Conservation (phyloP, 2,329 filamentous ascomycete species). For the Metarhizium rileyi region DNA sequence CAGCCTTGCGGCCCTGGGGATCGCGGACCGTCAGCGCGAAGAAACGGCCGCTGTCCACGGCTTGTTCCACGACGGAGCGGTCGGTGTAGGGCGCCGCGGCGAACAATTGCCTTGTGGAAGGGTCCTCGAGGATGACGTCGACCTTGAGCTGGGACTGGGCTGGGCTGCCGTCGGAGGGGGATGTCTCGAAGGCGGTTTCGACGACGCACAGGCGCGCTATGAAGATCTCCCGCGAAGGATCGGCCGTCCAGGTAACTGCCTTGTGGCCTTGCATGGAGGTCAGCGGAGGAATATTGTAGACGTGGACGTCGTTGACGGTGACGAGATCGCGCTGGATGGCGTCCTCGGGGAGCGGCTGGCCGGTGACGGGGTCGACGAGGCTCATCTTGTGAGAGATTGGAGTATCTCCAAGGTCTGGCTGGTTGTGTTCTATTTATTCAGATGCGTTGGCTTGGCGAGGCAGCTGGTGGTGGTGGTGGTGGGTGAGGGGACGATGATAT, state of each 20-base stretch:
- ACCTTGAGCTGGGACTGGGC: conserved; percentile 47
- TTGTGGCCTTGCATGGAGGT: conserved; percentile 70
- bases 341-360: conserved; percentile 55
- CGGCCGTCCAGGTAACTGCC: conserved; percentile 66
- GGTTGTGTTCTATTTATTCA: too few species aligned
- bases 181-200: conserved; percentile 53
- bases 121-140: conserved; percentile 72
- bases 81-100: conserved; percentile 72
- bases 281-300: conserved; percentile 80
- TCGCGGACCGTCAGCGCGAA: conserved; percentile 77
- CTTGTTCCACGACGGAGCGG: conserved; percentile 60
- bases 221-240: conserved; percentile 69
- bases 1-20: conserved; percentile 63
- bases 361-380: conserved; percentile 61
- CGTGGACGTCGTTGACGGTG: conserved; percentile 62
- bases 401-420: neutral
- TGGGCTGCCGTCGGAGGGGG: conserved; percentile 6
- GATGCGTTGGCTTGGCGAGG: neutral
- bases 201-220: conserved; percentile 71
- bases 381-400: conserved; percentile 32
- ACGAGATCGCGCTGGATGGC: conserved; percentile 82
- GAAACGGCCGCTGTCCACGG: conserved; percentile 71
- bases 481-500: neutral
- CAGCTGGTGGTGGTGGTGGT: neutral
- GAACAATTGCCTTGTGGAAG: conserved; percentile 63